These are phyloP conservation scores for Elongisporangium anandrum DNA, from an alignment of 352 stramenopile species.

Conservation along the genomic window DNA sequence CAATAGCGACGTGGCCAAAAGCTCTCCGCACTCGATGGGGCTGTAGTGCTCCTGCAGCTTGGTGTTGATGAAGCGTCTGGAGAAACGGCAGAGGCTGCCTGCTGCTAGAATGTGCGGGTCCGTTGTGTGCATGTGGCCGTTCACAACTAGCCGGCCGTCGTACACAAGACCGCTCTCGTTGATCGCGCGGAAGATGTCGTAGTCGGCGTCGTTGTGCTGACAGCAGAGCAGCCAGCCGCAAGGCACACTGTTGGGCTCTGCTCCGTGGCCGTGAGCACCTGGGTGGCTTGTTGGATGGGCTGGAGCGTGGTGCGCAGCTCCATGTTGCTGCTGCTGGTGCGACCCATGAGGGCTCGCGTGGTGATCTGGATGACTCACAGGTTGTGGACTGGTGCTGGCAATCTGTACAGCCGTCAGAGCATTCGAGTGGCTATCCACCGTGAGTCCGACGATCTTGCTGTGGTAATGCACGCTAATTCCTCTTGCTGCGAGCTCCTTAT, in stretches of 20 bases:
- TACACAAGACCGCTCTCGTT: constrained; percentile 91
- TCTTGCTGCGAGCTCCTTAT: constrained; percentile 38
- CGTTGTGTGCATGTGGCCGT: constrained; percentile 79
- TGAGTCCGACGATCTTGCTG: constrained; percentile 43
- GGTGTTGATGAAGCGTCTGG: constrained; percentile 65
- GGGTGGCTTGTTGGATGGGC: background rate
- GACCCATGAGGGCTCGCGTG: background rate
- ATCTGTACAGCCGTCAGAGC: constrained; percentile 43
- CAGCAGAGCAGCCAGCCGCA: constrained; percentile 82
- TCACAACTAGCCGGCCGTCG: constrained; percentile 89
- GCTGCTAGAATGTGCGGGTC: constrained; percentile 73
- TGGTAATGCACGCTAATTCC: constrained; percentile 37
- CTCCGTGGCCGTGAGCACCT: background rate
- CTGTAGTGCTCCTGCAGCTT: constrained; percentile 80
- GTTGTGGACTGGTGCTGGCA: constrained; percentile 6
- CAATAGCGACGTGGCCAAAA: constrained; percentile 61
- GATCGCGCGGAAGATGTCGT: constrained; percentile 86
- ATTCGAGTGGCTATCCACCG: constrained; percentile 17
- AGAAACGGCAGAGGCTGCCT: constrained; percentile 77
- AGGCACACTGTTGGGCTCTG: constrained; percentile 17
- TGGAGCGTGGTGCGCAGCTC: constrained; percentile 1
- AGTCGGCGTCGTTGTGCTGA: constrained; percentile 80
- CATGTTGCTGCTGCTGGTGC: background rate
- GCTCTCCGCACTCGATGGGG: constrained; percentile 66
- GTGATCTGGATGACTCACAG: background rate